These are phyloP conservation scores for Cyclostephanos tholiformis DNA, from an alignment of 108 stramenopile genomes.

Conservation along the genomic window DNA sequence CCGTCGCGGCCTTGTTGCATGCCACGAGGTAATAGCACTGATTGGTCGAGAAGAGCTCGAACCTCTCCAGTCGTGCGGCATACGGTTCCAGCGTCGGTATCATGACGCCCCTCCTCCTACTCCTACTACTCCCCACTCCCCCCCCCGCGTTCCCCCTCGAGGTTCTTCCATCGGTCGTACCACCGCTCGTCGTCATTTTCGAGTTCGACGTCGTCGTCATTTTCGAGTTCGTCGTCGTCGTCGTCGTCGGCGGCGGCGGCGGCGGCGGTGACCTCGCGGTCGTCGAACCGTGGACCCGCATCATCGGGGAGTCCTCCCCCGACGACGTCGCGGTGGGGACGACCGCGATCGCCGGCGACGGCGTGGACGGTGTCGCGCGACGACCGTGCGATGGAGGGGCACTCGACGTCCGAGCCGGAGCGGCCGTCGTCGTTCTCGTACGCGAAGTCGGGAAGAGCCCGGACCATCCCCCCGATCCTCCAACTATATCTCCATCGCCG, in stretches of 20 bases:
- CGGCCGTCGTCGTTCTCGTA: neutral
- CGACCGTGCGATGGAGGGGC: neutral
- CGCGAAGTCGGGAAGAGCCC: neutral
- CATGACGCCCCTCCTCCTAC: neutral
- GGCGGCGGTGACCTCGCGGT: neutral
- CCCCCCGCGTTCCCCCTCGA: no score
- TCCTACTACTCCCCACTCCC: neutral
- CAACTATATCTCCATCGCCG: no score
- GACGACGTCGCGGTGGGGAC: no score
- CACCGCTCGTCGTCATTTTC: no score
- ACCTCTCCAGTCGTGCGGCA: conserved; percentile 71
- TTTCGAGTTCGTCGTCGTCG: no score
- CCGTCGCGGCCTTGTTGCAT: conserved; percentile 65
- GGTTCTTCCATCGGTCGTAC: no score
- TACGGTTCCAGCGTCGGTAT: conserved; percentile 67
- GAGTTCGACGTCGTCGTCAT: no score
- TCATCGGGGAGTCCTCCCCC: neutral
- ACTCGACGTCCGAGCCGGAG: neutral
- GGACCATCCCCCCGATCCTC: no score
- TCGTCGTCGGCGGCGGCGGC: neutral
- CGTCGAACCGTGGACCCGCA: neutral
- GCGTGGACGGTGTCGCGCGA: neutral
- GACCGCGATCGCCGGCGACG: no score
- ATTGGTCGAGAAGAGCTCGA: conserved; percentile 77
- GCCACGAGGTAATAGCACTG: conserved; percentile 83